These are phyloP conservation scores for Claviceps sp. DNA, from an alignment of 2,329 filamentous ascomycete genomes.

Conservation along the genomic window DNA sequence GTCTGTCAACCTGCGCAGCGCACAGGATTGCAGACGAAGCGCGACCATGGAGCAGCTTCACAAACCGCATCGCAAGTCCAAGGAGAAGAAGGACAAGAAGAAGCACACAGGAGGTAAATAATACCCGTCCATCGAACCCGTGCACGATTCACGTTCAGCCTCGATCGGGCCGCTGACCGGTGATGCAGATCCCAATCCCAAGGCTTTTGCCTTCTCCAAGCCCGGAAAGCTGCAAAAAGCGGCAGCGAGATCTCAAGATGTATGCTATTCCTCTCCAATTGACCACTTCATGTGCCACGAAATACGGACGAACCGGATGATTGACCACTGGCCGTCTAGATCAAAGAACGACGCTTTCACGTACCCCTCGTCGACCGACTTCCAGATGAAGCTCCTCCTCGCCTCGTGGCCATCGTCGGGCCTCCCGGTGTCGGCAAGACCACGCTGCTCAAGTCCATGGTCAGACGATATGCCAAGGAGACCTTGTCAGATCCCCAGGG, in stretches of 20 bases:
- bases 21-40: conserved; percentile 1
- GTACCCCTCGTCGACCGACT: conserved; percentile 92
- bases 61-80: conserved; percentile 71
- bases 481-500: conserved; percentile 80
- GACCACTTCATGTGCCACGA: background rate
- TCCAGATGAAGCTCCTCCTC: conserved; percentile 86
- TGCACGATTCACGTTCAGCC: too few species aligned
- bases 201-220: conserved; percentile 75
- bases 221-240: conserved; percentile 69
- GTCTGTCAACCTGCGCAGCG: background rate
- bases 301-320: background rate
- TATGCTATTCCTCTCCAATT: conserved; percentile 20
- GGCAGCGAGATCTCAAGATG: conserved; percentile 59
- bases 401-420: conserved; percentile 87
- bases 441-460: conserved; percentile 84
- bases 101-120: conserved; percentile 40
- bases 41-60: conserved; percentile 64
- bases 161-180: conserved; percentile 2
- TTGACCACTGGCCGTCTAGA: conserved; percentile 29
- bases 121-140: too few species aligned
- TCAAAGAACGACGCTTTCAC: conserved; percentile 92
- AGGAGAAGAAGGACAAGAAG: conserved; percentile 95
- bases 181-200: conserved; percentile 58
- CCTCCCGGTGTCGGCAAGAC: conserved; percentile 94
- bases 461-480: conserved; percentile 91